Percentiles rank a stretch among this genome's conserved stretches.
Conservation (phyloP, 2,329 filamentous ascomycete species). For the Fusarium ambrosium region DNA sequence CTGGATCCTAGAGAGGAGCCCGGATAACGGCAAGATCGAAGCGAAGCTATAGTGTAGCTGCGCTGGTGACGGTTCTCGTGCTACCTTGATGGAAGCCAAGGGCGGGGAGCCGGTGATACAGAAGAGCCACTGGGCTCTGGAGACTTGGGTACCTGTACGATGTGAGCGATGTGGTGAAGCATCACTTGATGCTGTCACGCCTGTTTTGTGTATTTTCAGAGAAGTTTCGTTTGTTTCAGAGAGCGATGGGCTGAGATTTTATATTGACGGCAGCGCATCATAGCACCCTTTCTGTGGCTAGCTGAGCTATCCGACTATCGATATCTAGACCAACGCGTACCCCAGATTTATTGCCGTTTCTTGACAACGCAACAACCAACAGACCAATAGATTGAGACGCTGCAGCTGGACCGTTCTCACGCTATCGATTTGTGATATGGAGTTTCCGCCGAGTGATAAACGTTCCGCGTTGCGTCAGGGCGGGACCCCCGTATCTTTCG, state of each 20-base stretch:
- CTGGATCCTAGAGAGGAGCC: conserved; percentile 71
- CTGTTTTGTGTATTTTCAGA: neutral
- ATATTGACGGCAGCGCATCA: conserved; percentile 1
- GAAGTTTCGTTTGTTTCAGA: neutral
- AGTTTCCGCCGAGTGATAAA: neutral
- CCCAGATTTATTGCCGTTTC: neutral
- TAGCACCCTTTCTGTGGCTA: conserved; percentile 9
- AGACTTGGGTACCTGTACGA: neutral
- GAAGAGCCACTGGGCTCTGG: neutral
- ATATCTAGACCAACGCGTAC: neutral
- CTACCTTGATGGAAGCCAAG: neutral
- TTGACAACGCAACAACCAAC: neutral
- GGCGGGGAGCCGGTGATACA: neutral
- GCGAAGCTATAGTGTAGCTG: conserved; percentile 54
- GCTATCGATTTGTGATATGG: conserved; percentile 13
- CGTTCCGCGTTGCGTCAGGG: conserved; percentile 5
- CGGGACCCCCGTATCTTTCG: conserved; percentile 4
- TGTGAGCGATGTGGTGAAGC: neutral
- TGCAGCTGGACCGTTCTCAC: neutral
- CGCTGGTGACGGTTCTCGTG: neutral
- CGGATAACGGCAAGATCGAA: conserved; percentile 41
- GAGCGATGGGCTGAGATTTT: conserved; percentile 6
- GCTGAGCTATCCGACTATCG: conserved; percentile 1
- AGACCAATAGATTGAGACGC: conserved; percentile 30
- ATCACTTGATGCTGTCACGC: conserved; percentile 17